Evolutionary conservation across 2,329 filamentous ascomycete species (phyloP).

Genomic region (Fusarium robinianum): DNA sequence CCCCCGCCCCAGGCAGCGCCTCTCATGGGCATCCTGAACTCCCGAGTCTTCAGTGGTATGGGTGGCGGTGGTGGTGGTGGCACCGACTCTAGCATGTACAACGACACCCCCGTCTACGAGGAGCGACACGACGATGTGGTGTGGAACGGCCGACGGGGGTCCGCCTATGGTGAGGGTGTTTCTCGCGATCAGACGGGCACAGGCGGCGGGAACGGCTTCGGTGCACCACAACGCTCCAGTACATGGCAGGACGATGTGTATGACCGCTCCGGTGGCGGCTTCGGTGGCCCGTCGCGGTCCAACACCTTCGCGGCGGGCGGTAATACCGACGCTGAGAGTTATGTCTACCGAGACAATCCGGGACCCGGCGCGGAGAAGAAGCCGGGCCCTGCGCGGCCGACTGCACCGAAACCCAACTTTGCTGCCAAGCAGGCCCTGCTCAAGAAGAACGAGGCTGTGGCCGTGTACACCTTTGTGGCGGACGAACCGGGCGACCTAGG

Average conservation of each 20-base stretch:
- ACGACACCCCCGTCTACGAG: slow-evolving; percentile 89
- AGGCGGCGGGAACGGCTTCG: slow-evolving; percentile 56
- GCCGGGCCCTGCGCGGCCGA: slow-evolving; percentile 73
- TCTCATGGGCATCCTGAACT: slow-evolving; percentile 83
- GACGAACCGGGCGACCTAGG: slow-evolving; percentile 90
- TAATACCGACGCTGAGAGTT: slow-evolving; percentile 53
- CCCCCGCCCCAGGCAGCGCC: slow-evolving; percentile 83
- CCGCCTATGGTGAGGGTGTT: slow-evolving; percentile 70
- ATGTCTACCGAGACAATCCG: slow-evolving; percentile 58
- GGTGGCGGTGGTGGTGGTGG: slow-evolving; percentile 45
- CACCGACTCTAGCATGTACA: slow-evolving; percentile 76
- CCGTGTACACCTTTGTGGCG: slow-evolving; percentile 91
- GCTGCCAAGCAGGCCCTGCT: slow-evolving; percentile 58
- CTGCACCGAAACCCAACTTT: slow-evolving; percentile 89
- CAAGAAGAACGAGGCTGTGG: slow-evolving; percentile 80
- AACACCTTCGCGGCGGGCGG: slow-evolving; percentile 54
- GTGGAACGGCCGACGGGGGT: slow-evolving; percentile 77
- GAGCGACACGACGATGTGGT: slow-evolving; percentile 79
- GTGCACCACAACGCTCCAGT: slow-evolving; percentile 62
- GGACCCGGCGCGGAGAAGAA: slow-evolving; percentile 43
- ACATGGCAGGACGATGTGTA: slow-evolving; percentile 81
- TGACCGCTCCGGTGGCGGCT: slow-evolving; percentile 56
- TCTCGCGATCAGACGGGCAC: slow-evolving; percentile 41
- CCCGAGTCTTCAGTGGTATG: slow-evolving; percentile 77
- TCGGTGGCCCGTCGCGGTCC: slow-evolving; percentile 51